Evolutionary conservation across 2,329 filamentous ascomycete genomes (phyloP).

Genomic region (Aureobasidium sp.): DNA sequence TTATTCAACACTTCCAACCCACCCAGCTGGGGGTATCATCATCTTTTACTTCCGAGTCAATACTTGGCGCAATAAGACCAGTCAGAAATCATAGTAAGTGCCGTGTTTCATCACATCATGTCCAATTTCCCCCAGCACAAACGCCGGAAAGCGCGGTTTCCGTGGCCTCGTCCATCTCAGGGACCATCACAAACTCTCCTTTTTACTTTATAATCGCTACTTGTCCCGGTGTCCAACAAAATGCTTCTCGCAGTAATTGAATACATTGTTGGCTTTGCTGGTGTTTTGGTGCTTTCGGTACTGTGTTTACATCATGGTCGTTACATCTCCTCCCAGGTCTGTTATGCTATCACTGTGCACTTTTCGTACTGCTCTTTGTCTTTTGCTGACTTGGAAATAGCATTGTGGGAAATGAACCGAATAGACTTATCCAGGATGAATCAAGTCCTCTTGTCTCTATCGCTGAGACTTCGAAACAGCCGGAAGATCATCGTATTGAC

Average conservation of each 20-base stretch:
- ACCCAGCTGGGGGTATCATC: no score
- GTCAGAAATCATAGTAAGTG: background rate
- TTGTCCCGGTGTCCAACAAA: background rate
- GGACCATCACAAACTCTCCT: conserved; percentile 8
- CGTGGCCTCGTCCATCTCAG: background rate
- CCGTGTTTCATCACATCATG: background rate
- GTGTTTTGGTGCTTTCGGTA: background rate
- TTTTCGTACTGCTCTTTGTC: no score
- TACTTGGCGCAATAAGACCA: no score
- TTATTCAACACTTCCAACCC: no score
- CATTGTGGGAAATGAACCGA: background rate
- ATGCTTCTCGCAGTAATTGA: conserved; percentile 7
- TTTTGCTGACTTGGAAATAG: background rate
- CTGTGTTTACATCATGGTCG: conserved; percentile 18
- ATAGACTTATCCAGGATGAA: background rate
- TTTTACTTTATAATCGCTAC: background rate
- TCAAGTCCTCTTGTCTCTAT: background rate
- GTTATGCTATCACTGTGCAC: no score
- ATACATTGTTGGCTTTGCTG: background rate
- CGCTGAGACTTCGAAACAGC: background rate
- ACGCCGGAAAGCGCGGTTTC: conserved; percentile 6
- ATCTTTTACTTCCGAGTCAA: no score
- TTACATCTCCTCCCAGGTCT: conserved; percentile 7
- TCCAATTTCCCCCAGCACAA: background rate
- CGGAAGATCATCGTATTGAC: background rate